Percentiles rank a stretch among this genome's conserved stretches.
Conservation (phyloP, 2,329 filamentous ascomycete genomes). For the Claviceps lovelessii region DNA sequence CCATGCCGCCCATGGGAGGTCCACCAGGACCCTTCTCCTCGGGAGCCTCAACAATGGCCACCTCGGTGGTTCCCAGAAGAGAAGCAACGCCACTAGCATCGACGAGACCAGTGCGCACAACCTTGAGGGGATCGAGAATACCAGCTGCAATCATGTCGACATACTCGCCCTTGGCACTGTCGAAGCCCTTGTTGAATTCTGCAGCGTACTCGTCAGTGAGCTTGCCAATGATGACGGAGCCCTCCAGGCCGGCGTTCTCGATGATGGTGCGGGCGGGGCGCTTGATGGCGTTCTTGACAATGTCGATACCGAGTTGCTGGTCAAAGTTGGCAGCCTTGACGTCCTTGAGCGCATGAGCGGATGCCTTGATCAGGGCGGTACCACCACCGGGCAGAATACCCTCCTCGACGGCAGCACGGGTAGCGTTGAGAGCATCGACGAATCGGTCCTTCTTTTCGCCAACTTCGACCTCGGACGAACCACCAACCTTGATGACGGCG, state of each 20-base stretch:
- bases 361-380: conserved; percentile 94
- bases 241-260: conserved; percentile 93
- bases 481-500: conserved; percentile 97
- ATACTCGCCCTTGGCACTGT: conserved; percentile 93
- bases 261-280: conserved; percentile 88
- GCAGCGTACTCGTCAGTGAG: conserved; percentile 80
- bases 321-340: conserved; percentile 93
- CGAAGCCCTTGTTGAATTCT: conserved; percentile 98
- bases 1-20: conserved; percentile 47
- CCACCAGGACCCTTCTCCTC: conserved; percentile 72
- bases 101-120: conserved; percentile 88
- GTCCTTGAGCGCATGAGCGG: conserved; percentile 68
- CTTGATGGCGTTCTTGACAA: conserved; percentile 96
- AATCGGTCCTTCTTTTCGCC: conserved; percentile 99
- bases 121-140: conserved; percentile 99
- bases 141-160: conserved; percentile 95
- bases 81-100: conserved; percentile 95
- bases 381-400: conserved; percentile 97
- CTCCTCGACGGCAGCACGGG: conserved; percentile 94
- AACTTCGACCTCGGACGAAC: conserved; percentile 94
- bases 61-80: conserved; percentile 92
- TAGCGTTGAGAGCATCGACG: conserved; percentile 95
- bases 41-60: conserved; percentile 88
- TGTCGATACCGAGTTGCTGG: conserved; percentile 94
- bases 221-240: conserved; percentile 93